phyloP scores from a whole-genome alignment of 169 alveolate species.

The Fabrea salina region DNA sequence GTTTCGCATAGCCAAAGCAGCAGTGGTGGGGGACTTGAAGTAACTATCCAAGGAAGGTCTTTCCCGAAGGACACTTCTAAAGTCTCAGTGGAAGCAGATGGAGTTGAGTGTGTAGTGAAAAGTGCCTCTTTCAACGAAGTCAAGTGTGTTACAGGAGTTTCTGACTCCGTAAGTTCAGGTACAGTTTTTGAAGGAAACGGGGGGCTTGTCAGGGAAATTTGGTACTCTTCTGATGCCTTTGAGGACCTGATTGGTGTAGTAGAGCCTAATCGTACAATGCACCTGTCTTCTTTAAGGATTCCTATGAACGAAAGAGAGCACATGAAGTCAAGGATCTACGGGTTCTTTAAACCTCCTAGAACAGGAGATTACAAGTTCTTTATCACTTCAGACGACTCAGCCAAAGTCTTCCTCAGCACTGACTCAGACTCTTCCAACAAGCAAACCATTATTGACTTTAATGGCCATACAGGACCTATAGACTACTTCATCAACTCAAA shows the following conservation, averaged over 20 bases:
- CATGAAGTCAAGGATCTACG: neutral
- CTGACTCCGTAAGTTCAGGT: neutral
- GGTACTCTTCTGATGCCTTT: neutral
- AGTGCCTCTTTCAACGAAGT: neutral
- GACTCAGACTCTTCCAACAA: neutral
- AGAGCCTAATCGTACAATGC: neutral
- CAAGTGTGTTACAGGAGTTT: conserved; percentile 10
- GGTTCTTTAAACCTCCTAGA: conserved; percentile 25
- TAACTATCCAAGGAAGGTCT: neutral
- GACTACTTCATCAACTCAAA: neutral
- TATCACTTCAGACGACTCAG: conserved; percentile 1
- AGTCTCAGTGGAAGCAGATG: neutral
- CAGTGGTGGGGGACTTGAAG: neutral
- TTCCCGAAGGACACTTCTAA: neutral
- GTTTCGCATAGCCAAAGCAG: neutral
- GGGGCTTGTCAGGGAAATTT: neutral
- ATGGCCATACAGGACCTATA: neutral
- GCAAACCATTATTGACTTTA: neutral
- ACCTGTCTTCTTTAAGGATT: neutral
- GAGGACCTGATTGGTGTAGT: neutral
- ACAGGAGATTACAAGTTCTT: conserved; percentile 6
- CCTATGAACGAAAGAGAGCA: neutral
- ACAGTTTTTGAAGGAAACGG: neutral
- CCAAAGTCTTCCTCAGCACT: conserved; percentile 11
- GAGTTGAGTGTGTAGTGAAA: neutral